These are phyloP conservation scores for Cudoniella acicularis DNA, from an alignment of 495 filamentous ascomycete species.

Conservation along the genomic window DNA sequence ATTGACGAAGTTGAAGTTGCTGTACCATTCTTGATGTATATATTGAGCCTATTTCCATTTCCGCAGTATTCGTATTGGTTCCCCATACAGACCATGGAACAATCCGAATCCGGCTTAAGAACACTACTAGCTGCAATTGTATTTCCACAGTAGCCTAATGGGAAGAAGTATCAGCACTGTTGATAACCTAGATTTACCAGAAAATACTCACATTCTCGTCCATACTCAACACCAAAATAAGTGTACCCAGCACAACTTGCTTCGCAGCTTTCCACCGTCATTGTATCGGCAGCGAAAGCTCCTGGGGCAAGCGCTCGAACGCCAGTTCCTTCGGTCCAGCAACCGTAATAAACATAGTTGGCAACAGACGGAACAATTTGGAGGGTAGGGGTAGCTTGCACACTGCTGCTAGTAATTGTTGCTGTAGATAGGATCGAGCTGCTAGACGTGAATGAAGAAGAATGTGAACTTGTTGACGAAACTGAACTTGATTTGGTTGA, in stretches of 20 bases:
- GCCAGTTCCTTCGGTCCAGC: conserved; percentile 24
- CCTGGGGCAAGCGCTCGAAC: conserved; percentile 26
- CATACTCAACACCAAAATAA: conserved; percentile 34
- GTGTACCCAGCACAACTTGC: conserved; percentile 16
- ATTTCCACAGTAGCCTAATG: conserved; percentile 31
- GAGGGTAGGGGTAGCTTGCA: conserved; percentile 31
- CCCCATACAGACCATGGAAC: conserved; percentile 52
- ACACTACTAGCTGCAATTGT: conserved; percentile 5
- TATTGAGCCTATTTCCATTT: conserved; percentile 43
- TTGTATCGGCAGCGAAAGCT: conserved; percentile 9
- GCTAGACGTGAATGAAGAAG: no score
- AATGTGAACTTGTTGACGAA: neutral
- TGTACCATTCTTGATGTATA: conserved; percentile 11
- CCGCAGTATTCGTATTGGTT: conserved; percentile 53
- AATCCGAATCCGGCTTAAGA: conserved; percentile 41
- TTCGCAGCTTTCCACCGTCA: conserved; percentile 25
- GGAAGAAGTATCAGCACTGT: neutral
- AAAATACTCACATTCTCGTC: conserved; percentile 40
- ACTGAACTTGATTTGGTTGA: neutral
- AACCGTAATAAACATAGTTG: conserved; percentile 19
- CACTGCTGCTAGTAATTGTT: conserved; percentile 7
- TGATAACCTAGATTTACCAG: neutral
- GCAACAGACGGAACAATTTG: conserved; percentile 23
- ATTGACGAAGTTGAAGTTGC: neutral
- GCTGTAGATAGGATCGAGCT: neutral